Evolutionary conservation across 139 green algal species (phyloP), one percentile per base, ranked within the genome.

Genomic region (Yamagishiella unicocca): DNA sequence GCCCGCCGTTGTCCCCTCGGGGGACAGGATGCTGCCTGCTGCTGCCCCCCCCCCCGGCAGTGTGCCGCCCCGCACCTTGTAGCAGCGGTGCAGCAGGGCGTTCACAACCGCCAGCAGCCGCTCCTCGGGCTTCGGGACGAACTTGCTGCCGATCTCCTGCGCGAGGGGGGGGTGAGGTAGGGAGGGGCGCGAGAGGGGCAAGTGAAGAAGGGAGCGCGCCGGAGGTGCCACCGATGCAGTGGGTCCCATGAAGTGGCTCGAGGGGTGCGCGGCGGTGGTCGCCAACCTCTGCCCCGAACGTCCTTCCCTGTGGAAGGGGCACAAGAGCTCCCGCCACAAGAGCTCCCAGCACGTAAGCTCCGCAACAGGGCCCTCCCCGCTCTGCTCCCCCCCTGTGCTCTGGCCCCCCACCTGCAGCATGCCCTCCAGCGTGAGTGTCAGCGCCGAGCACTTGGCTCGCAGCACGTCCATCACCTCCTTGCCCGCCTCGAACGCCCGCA

Each of bases 1-100:
- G n/a, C n/a, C n/a, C n/a, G n/a, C n/a, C n/a, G n/a, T n/a, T n/a
- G n/a, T n/a, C n/a, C n/a, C n/a, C n/a, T n/a, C n/a, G n/a, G n/a
- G n/a, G n/a, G n/a, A n/a, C n/a, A n/a, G n/a, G n/a, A n/a, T n/a
- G n/a, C n/a, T n/a, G n/a, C n/a, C n/a, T n/a, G n/a, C n/a, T n/a
- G n/a, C n/a, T n/a, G n/a, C n/a, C n/a, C n/a, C n/a, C n/a, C n/a
- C n/a, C n/a, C n/a, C n/a, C n/a, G n/a, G n/a, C n/a, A n/a, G n/a
- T n/a, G n/a, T n/a, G 5, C 61, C 29, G 67, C 74, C 19, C 5
- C 46, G 25, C 75, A 92, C 89, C 90, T 98, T 98, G 93, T 97
- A 98, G 82, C 96, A 99, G 61, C 97, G 93, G 64, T 98, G 94
- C 90, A 99, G 95, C 87, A 99, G 94, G 21, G 97, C 96, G 74